Conservation (phyloP, 768 basidiomycete species). For the Neoboletus subvelutipes region DNA sequence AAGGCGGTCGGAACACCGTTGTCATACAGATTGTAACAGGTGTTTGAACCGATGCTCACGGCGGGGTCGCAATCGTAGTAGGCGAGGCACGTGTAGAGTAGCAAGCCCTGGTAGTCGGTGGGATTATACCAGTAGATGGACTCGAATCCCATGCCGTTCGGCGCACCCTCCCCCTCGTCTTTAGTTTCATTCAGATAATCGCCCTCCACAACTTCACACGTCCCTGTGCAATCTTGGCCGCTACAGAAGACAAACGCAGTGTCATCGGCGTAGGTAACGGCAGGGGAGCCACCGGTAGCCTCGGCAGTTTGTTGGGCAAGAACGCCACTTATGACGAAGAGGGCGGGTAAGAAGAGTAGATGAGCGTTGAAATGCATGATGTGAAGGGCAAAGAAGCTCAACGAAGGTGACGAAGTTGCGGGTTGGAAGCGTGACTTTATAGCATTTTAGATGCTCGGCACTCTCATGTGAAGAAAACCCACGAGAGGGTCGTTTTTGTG, state of each 20-base stretch:
- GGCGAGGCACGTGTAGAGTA: not conserved
- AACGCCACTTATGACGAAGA: not conserved
- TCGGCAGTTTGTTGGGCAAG: not conserved
- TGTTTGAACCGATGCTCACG: not conserved
- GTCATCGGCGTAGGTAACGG: not conserved
- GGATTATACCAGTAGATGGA: not conserved
- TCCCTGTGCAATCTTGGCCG: not conserved
- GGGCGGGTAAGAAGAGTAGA: not conserved
- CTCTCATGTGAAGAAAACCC: not conserved
- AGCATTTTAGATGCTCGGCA: not conserved
- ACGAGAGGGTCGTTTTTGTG: not conserved
- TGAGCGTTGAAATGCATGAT: not conserved
- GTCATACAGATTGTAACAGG: not conserved
- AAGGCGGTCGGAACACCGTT: too few species aligned
- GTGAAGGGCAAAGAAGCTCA: not conserved
- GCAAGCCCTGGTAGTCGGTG: too few species aligned
- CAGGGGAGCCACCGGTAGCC: not conserved
- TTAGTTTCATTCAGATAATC: not conserved
- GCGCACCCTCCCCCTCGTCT: not conserved
- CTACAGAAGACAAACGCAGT: not conserved
- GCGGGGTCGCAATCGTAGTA: not conserved
- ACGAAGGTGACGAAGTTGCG: not conserved
- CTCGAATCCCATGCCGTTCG: not conserved
- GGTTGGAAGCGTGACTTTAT: not conserved
- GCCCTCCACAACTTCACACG: not conserved